Evolutionary conservation across 148 eudicot genomes (phyloP).

Genomic region (Drosera capensis): DNA sequence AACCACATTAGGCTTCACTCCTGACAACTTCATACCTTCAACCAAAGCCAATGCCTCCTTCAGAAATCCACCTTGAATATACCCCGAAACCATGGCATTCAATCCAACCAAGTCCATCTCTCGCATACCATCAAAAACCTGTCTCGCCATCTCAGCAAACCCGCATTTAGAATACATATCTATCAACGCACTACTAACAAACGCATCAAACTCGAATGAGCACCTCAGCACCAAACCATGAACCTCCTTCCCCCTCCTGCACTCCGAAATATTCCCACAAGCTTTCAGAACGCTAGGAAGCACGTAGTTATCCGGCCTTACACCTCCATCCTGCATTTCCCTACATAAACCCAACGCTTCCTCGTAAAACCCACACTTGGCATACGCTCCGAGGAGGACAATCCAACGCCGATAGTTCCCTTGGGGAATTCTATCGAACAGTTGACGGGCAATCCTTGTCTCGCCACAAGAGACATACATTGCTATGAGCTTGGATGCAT

Average conservation of each 20-base stretch:
- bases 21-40: conserved; percentile 21
- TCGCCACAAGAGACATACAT: conserved; percentile 43
- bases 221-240: conserved; percentile 24
- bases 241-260: conserved; percentile 28
- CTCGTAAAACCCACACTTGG: conserved; percentile 42
- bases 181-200: conserved; percentile 48
- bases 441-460: conserved; percentile 33
- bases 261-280: conserved; percentile 47
- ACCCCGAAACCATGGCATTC: conserved; percentile 63
- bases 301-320: conserved; percentile 38
- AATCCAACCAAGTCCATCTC: conserved; percentile 54
- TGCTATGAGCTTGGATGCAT: conserved; percentile 48
- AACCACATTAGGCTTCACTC: conserved; percentile 44
- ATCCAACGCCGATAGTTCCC: conserved; percentile 51
- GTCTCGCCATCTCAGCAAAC: conserved; percentile 28
- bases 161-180: conserved; percentile 80
- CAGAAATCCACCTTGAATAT: conserved; percentile 42
- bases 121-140: conserved; percentile 36
- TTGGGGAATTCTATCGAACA: conserved; percentile 68
- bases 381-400: conserved; percentile 63
- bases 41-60: conserved; percentile 49
- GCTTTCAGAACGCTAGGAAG: conserved; percentile 72
- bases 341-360: conserved; percentile 31
- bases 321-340: conserved; percentile 35
- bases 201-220: conserved; percentile 29